Conservation (phyloP, 192 early-diverging fungal species). For the Dissophora globulifera region DNA sequence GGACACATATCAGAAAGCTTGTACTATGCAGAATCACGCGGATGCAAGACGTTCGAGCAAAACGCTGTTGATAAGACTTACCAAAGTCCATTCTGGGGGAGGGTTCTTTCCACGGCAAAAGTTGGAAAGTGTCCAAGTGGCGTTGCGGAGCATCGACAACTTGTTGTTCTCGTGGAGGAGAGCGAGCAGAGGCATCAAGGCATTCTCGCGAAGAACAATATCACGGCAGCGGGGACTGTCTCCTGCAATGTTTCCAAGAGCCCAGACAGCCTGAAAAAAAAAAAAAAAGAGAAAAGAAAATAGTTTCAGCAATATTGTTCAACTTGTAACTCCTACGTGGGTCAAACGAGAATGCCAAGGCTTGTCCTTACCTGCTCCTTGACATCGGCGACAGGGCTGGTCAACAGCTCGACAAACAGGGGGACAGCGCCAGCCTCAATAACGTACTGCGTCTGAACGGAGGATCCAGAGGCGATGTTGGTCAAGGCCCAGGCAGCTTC, state of each 20-base stretch:
- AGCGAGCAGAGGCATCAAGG: conserved; percentile 85
- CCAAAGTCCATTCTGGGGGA: conserved; percentile 87
- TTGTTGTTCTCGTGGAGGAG: conserved; percentile 93
- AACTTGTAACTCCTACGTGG: no score
- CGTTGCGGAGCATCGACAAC: conserved; percentile 97
- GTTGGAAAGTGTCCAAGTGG: conserved; percentile 99
- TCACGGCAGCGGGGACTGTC: conserved; percentile 93
- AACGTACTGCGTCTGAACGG: conserved; percentile 92
- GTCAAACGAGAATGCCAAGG: no score
- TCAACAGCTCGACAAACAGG: conserved; percentile 89
- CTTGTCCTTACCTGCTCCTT: conserved; percentile 81
- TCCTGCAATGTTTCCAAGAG: conserved; percentile 99
- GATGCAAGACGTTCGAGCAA: neutral
- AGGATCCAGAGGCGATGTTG: conserved; percentile 98
- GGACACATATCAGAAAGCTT: no score
- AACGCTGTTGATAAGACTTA: conserved; percentile 42
- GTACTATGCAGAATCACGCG: neutral
- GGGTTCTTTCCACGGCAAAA: conserved; percentile 99
- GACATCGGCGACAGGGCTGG: conserved; percentile 86
- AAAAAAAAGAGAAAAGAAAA: neutral
- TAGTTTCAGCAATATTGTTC: no score
- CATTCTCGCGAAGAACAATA: conserved; percentile 83
- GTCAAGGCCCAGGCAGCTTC: conserved; percentile 99
- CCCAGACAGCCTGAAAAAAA: conserved; percentile 88
- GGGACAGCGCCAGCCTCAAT: conserved; percentile 95